These are phyloP conservation scores for Lathyrus oleraceus DNA, from an alignment of 306 rosid genomes.

Conservation along the genomic window DNA sequence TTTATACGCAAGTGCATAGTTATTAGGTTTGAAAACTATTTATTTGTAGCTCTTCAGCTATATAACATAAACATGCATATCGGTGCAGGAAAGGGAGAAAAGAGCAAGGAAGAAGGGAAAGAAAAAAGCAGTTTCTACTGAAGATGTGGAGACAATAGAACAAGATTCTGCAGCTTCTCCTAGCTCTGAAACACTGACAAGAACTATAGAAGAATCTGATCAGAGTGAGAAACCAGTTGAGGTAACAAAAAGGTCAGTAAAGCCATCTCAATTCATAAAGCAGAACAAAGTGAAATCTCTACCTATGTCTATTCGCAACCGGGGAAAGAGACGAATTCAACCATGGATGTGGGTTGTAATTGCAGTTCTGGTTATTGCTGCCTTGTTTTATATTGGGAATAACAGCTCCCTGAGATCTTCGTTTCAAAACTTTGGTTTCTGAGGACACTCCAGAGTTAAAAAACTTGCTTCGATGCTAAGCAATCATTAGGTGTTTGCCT, in stretches of 20 bases:
- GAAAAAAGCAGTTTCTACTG: constrained; percentile 50
- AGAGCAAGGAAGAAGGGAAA: constrained; percentile 70
- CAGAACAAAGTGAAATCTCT: constrained; percentile 60
- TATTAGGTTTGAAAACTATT: not conserved
- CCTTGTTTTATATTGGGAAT: constrained; percentile 54
- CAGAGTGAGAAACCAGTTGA: constrained; percentile 46
- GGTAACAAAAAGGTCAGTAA: constrained; percentile 50
- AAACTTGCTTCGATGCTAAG: constrained; percentile 35
- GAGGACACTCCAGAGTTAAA: constrained; percentile 29
- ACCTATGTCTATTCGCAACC: constrained; percentile 71
- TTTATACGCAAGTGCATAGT: not conserved
- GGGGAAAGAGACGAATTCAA: constrained; percentile 71
- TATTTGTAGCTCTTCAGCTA: constrained; percentile 15
- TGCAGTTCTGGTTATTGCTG: constrained; percentile 40
- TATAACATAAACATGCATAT: constrained; percentile 22
- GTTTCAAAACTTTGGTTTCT: constrained; percentile 50
- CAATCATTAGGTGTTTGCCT: constrained; percentile 33
- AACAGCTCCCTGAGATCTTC: constrained; percentile 45
- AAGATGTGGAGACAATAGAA: constrained; percentile 42
- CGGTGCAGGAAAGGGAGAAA: constrained; percentile 73
- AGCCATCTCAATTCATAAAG: constrained; percentile 52
- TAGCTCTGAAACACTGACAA: constrained; percentile 40
- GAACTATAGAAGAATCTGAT: constrained; percentile 42
- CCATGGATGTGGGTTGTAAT: constrained; percentile 75
- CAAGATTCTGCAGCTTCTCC: constrained; percentile 44